Base-by-base conservation (phyloP, 208 protist genomes). In the Wallacemonas sp. region DNA sequence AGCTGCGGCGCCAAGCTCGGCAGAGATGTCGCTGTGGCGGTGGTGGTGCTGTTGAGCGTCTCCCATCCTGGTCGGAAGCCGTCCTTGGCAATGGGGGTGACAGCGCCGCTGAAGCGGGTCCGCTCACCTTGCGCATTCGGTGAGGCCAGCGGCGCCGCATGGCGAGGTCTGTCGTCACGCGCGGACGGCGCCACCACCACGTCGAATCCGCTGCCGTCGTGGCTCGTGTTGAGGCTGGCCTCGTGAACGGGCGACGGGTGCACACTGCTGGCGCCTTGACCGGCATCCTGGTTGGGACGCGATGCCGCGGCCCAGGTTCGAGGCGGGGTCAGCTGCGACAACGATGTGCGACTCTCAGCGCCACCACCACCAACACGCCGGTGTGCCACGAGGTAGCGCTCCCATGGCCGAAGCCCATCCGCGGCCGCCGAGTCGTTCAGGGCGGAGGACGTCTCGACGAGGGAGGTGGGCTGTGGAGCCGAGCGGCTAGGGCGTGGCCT, bases 141-240 rank as follows among this genome's bases (percentile, higher is more conserved):
- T n/a, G 52, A 58, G 26, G 52, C 52, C 16, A 58, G 32, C 17
- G 52, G 52, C 16, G 52, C 52, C 3, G 26, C 29, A 29, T 58
- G 52, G 6, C 29, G 38, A 16, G 52, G 52, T 17, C 52, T 24
- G 4, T 30, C 29, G 16, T 6, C 1, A 26, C 26, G 52, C 32
- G 52, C 30, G n/a, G 52, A 4, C 5, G 30, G n/a, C 6, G 16
- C 38, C 62, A 47, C 67, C 55, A 44, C 19, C n/a, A 38, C 49
- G 24, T 38, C 66, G 30, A 61, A 64, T 14, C 61, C 33, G 27
- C 52, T 58, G 30, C 52, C 52, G 23, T 58, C 52, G 26, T 21
- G 4, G 52, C 26, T 58, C 16, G 19, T 24, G 30, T 26, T 39
- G n/a, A 29, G 17, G 30, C 30, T 27, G 17, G 17, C 32, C 14